These are phyloP conservation scores for Pleurotus cornucopiae DNA, from an alignment of 768 basidiomycete genomes.

Conservation along the genomic window DNA sequence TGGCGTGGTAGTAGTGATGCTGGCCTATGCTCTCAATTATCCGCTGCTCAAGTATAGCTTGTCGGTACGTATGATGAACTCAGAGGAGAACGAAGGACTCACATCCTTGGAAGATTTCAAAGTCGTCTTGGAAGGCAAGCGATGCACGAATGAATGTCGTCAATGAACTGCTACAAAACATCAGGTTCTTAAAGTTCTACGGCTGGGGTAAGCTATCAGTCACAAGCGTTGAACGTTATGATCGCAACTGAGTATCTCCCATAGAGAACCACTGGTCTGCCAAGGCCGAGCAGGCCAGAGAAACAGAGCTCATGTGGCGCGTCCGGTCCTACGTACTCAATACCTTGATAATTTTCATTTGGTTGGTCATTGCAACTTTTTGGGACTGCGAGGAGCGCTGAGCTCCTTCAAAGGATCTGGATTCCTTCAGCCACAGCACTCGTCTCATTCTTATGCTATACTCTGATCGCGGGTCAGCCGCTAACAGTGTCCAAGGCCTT, in stretches of 20 bases:
- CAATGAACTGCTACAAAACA: constrained; percentile 74
- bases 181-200: constrained; percentile 71
- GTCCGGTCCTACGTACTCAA: constrained; percentile 60
- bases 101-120: constrained; percentile 39
- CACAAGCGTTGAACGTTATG: background rate
- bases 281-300: constrained; percentile 47
- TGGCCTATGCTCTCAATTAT: constrained; percentile 62
- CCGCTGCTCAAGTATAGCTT: constrained; percentile 66
- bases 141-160: constrained; percentile 69
- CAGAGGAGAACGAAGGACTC: constrained; percentile 1
- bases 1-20: constrained; percentile 60
- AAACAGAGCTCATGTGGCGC: constrained; percentile 63
- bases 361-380: constrained; percentile 30
- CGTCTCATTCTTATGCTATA: constrained; percentile 60
- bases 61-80: constrained; percentile 34
- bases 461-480: constrained; percentile 56
- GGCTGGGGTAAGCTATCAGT: constrained; percentile 56
- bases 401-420: constrained; percentile 49
- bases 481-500: constrained; percentile 80
- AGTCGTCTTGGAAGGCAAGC: constrained; percentile 55
- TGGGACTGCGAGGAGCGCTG: background rate
- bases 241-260: constrained; percentile 6
- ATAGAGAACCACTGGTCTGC: constrained; percentile 59
- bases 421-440: constrained; percentile 68
- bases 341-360: constrained; percentile 64